phyloP scores from a whole-genome alignment of 371 early-diverging fungal genomes.

The Apophysomyces ossiformis region DNA sequence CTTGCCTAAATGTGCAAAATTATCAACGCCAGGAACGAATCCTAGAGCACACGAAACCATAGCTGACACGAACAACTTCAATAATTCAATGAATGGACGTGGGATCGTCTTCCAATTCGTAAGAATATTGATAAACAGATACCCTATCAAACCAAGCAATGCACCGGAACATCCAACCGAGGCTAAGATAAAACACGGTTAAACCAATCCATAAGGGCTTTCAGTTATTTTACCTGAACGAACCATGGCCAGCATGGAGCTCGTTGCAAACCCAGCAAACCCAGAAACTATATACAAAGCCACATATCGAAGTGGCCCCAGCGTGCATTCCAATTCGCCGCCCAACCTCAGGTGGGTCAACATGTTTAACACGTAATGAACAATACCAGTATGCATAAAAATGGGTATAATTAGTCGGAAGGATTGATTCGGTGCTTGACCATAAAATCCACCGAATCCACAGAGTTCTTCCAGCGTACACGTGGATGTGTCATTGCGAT shows the following conservation, averaged over 20 bases:
- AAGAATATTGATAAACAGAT: slow-evolving; percentile 71
- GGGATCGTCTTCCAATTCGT: slow-evolving; percentile 69
- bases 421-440: slow-evolving; percentile 65
- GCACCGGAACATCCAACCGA: slow-evolving; percentile 83
- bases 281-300: slow-evolving; percentile 65
- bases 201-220: slow-evolving; percentile 12
- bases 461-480: slow-evolving; percentile 52
- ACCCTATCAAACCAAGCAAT: slow-evolving; percentile 75
- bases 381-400: slow-evolving; percentile 81
- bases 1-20: slow-evolving; percentile 76
- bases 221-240: slow-evolving; percentile 33
- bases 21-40: slow-evolving; percentile 76
- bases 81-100: slow-evolving; percentile 65
- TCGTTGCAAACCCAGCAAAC: slow-evolving; percentile 75
- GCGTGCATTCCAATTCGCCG: slow-evolving; percentile 67
- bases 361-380: slow-evolving; percentile 76
- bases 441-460: slow-evolving; percentile 50
- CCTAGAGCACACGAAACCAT: slow-evolving; percentile 74
- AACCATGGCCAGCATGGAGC: slow-evolving; percentile 60
- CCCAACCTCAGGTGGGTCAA: slow-evolving; percentile 67
- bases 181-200: slow-evolving; percentile 24
- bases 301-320: slow-evolving; percentile 58
- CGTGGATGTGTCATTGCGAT: slow-evolving; percentile 15
- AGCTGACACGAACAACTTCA: slow-evolving; percentile 67
- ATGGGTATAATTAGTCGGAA: slow-evolving; percentile 79